A percentile compares a stretch with the other conserved stretches of the same genome.
phyloP scores from a whole-genome alignment of 2,329 filamentous ascomycete genomes.

The Ustilaginoidea virens region DNA sequence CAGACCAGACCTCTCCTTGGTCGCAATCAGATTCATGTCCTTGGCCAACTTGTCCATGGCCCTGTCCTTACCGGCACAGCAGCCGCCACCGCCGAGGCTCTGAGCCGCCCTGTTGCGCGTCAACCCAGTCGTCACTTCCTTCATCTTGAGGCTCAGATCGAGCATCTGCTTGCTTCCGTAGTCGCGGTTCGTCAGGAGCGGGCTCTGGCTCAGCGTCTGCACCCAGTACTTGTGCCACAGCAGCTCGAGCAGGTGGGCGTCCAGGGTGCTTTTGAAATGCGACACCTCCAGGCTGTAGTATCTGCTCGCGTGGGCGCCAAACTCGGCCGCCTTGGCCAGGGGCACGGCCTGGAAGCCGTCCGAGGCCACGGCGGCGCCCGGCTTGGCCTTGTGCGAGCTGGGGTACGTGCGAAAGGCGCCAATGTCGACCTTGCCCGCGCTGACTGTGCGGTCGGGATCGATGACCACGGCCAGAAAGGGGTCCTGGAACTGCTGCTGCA shows the following conservation, averaged over 20 bases:
- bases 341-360: constrained; percentile 67
- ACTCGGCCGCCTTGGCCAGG: constrained; percentile 86
- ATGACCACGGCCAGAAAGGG: constrained; percentile 94
- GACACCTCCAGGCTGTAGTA: constrained; percentile 89
- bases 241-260: constrained; percentile 70
- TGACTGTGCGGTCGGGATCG: constrained; percentile 90
- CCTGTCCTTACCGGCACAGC: constrained; percentile 18
- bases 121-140: constrained; percentile 37
- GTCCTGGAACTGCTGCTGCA: constrained; percentile 74
- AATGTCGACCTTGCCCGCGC: constrained; percentile 89
- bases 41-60: constrained; percentile 44
- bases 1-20: constrained; percentile 47
- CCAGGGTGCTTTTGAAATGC: constrained; percentile 87
- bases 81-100: constrained; percentile 13
- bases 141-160: constrained; percentile 72
- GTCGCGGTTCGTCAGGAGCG: constrained; percentile 81
- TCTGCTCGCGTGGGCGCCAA: constrained; percentile 76
- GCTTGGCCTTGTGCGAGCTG: constrained; percentile 45
- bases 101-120: constrained; percentile 12
- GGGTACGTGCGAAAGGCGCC: constrained; percentile 91
- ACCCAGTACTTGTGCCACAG: constrained; percentile 99
- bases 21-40: constrained; percentile 44
- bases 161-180: constrained; percentile 86
- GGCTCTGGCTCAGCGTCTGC: constrained; percentile 81
- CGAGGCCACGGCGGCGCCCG: constrained; percentile 9